phyloP scores from a whole-genome alignment of 164 flowering plant genomes.

The Berberis vulgaris region DNA sequence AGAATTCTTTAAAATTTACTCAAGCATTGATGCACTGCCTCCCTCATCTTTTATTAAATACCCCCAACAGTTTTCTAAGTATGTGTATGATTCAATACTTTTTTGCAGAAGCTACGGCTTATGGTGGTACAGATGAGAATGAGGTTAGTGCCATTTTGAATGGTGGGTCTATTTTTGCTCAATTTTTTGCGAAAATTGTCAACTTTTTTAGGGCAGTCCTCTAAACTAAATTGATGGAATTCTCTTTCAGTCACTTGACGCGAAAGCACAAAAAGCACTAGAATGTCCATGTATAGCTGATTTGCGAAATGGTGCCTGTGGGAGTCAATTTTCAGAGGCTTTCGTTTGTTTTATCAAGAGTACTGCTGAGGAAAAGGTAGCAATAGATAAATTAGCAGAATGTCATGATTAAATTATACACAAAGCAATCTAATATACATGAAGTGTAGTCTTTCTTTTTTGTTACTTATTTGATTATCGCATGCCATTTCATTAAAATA shows the following conservation, averaged over 20 bases:
- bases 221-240: not conserved
- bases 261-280: conserved; percentile 67
- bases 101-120: conserved; percentile 75
- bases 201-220: not conserved
- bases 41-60: not conserved
- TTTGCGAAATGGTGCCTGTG: conserved; percentile 75
- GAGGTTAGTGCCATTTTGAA: conserved; percentile 35
- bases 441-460: not conserved
- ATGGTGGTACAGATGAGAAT: conserved; percentile 36
- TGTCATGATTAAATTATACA: not conserved
- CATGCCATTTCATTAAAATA: too few species aligned
- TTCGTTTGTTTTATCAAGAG: conserved; percentile 87
- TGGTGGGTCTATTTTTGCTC: not conserved
- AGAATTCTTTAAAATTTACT: too few species aligned
- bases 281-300: conserved; percentile 93
- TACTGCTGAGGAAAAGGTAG: conserved; percentile 91
- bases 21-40: not conserved
- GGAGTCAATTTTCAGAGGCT: conserved; percentile 70
- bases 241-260: conserved; percentile 60
- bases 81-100: not conserved
- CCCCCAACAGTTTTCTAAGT: too few species aligned
- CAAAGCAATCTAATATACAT: not conserved
- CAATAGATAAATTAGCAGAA: not conserved
- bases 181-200: not conserved
- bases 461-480: not conserved